These are phyloP conservation scores for Globisporangium heterothallicum DNA, from an alignment of 352 stramenopile genomes.

Conservation along the genomic window DNA sequence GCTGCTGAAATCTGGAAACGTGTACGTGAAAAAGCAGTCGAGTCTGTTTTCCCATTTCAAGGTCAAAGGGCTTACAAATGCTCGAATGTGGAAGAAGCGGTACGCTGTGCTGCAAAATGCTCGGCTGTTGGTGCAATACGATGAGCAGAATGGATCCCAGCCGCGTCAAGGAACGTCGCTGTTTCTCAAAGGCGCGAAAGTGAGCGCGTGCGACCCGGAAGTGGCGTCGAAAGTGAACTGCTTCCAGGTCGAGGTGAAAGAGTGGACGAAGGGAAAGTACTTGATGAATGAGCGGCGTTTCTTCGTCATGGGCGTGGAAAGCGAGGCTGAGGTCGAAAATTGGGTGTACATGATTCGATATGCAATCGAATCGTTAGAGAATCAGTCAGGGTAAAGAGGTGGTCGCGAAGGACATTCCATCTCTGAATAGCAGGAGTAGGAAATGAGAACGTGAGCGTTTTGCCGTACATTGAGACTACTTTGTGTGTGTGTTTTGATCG, in stretches of 20 bases:
- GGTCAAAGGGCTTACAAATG: constrained; percentile 46
- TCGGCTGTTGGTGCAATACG: constrained; percentile 63
- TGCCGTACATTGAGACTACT: no score
- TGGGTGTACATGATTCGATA: constrained; percentile 86
- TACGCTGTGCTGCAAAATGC: constrained; percentile 70
- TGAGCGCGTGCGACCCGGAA: constrained; percentile 66
- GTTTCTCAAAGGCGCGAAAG: constrained; percentile 68
- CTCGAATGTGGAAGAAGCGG: constrained; percentile 77
- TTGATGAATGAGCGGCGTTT: constrained; percentile 53
- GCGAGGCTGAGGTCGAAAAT: constrained; percentile 68
- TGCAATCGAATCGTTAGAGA: constrained; percentile 81
- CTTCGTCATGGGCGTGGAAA: constrained; percentile 72
- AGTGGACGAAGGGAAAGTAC: constrained; percentile 76
- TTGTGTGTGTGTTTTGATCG: no score
- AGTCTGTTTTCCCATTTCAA: constrained; percentile 77
- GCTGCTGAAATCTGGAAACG: constrained; percentile 53
- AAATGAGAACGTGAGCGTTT: no score
- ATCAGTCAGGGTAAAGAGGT: constrained; percentile 22
- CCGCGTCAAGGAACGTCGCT: constrained; percentile 52
- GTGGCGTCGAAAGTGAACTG: constrained; percentile 72
- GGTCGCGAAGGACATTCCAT: no score
- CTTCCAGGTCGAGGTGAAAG: constrained; percentile 79
- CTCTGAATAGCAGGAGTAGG: no score
- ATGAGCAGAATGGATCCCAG: constrained; percentile 37
- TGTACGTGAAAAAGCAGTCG: constrained; percentile 79